These are phyloP conservation scores for Jatropha podagrica DNA, from an alignment of 441 rosid species.

Conservation along the genomic window DNA sequence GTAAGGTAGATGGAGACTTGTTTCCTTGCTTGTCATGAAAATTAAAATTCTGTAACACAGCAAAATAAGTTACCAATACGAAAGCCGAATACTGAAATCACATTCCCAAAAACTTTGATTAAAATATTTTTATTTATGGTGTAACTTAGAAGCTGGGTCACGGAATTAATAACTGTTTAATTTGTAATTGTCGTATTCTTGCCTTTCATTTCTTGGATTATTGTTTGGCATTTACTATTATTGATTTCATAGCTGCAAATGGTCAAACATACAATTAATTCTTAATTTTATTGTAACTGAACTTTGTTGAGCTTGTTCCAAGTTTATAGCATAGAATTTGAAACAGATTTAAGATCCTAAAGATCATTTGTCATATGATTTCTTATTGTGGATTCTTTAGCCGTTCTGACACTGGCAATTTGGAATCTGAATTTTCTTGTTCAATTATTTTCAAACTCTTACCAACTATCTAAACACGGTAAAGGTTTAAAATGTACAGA, in stretches of 20 bases:
- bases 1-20: conserved; percentile 7
- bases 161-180: neutral
- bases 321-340: neutral
- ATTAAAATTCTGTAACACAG: neutral
- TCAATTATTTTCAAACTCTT: neutral
- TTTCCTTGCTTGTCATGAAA: conserved; percentile 1
- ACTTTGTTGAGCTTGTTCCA: conserved; percentile 9
- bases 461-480: neutral
- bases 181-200: neutral
- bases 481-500: neutral
- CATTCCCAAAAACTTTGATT: neutral
- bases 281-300: neutral
- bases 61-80: conserved; percentile 5
- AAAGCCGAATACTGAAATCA: neutral
- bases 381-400: neutral
- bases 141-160: conserved; percentile 9
- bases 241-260: neutral
- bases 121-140: neutral
- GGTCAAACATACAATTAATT: neutral
- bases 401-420: conserved; percentile 14
- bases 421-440: conserved; percentile 9
- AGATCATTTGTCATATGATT: neutral
- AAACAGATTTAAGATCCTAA: neutral
- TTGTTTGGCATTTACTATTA: neutral
- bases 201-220: neutral